Evolutionary conservation across 305 asterid genomes (phyloP).

Genomic region (Solanum aculeatissimum): DNA sequence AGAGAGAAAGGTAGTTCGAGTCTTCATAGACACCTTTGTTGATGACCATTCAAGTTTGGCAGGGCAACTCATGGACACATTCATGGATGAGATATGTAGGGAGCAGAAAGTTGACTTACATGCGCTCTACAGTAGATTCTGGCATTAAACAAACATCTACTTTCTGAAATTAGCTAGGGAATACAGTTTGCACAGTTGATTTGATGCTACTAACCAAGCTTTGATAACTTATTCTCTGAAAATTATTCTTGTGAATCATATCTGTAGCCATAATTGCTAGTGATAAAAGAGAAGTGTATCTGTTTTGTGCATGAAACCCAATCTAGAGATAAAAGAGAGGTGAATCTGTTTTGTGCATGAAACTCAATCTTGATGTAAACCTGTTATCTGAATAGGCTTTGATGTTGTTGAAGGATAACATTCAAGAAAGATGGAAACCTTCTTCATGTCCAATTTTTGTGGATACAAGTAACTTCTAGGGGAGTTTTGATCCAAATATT

Average conservation of each 20-base stretch:
- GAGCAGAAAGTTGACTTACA: conserved; percentile 30
- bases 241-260: neutral
- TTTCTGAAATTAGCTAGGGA: neutral
- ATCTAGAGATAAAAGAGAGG: neutral
- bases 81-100: conserved; percentile 39
- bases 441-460: neutral
- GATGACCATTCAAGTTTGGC: conserved; percentile 71
- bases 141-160: conserved; percentile 42
- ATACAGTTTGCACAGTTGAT: neutral
- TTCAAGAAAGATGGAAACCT: neutral
- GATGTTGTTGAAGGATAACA: neutral
- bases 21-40: conserved; percentile 48
- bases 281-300: neutral
- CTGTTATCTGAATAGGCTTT: neutral
- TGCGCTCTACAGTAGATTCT: conserved; percentile 65
- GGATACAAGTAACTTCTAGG: neutral
- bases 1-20: conserved; percentile 51
- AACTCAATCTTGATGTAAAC: neutral
- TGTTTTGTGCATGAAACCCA: neutral
- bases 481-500: neutral
- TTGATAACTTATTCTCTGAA: neutral
- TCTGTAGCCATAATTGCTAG: neutral
- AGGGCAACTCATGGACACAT: conserved; percentile 59
- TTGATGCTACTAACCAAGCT: neutral
- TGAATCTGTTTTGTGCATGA: neutral